Percentiles rank a stretch among this genome's conserved stretches.
Evolutionary conservation across 1,139 yeast species (phyloP).

Genomic region (Candida labiduridarum): DNA sequence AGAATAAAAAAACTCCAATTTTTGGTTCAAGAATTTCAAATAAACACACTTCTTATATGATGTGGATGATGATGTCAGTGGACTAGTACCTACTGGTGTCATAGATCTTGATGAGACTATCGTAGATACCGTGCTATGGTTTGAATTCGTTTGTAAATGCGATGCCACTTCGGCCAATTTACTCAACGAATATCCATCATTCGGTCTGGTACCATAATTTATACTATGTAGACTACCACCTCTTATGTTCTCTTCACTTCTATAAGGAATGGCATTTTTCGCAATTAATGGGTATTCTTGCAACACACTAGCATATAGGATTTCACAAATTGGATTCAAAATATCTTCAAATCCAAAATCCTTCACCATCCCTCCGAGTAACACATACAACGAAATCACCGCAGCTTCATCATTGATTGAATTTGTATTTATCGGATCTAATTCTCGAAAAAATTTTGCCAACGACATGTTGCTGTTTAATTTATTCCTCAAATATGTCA

Average conservation of each 20-base stretch:
- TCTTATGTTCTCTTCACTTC: constrained; percentile 16
- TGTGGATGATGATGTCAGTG: constrained; percentile 7
- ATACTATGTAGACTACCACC: neutral
- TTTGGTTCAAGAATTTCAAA: constrained; percentile 43
- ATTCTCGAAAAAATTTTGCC: constrained; percentile 51
- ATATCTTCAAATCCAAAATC: constrained; percentile 79
- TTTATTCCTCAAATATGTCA: constrained; percentile 59
- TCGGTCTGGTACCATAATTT: neutral
- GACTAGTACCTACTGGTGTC: constrained; percentile 8
- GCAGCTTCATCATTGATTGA: constrained; percentile 48
- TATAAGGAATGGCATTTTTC: constrained; percentile 39
- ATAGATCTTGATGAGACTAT: constrained; percentile 5
- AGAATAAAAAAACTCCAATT: constrained; percentile 62
- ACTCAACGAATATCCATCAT: constrained; percentile 8
- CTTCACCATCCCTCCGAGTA: constrained; percentile 71
- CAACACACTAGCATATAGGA: constrained; percentile 63
- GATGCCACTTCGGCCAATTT: constrained; percentile 45
- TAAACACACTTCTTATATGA: constrained; percentile 26
- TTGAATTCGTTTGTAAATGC: constrained; percentile 25
- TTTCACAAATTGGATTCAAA: constrained; percentile 63
- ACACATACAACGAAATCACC: constrained; percentile 52
- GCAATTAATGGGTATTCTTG: constrained; percentile 66
- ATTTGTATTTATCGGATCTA: constrained; percentile 42
- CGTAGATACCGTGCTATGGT: constrained; percentile 1
- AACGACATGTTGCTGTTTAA: constrained; percentile 45